These are phyloP conservation scores for Stagonosporopsis cucurbitacearum DNA, from an alignment of 2,329 filamentous ascomycete species.

Conservation along the genomic window DNA sequence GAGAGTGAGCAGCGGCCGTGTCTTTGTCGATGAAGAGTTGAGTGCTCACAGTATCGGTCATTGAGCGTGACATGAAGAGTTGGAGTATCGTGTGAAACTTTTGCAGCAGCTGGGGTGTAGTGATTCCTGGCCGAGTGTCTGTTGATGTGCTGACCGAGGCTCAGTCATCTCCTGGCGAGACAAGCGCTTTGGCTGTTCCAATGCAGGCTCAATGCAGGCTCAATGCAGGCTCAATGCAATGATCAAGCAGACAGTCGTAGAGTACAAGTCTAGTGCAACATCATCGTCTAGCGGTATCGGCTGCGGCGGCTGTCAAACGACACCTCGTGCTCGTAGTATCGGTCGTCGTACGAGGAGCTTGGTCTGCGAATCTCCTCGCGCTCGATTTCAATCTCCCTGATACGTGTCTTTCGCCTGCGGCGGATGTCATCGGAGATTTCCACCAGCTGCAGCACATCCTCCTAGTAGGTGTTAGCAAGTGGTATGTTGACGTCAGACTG, in stretches of 20 bases:
- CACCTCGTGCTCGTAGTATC: constrained; percentile 71
- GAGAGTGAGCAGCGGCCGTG: constrained; percentile 25
- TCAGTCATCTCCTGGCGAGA: no score
- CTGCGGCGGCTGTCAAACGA: constrained; percentile 62
- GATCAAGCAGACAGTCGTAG: constrained; percentile 1
- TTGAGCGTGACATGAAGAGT: no score
- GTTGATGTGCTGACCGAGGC: constrained; percentile 18
- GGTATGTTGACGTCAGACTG: not conserved
- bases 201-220: constrained; percentile 16
- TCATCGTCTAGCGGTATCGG: constrained; percentile 47
- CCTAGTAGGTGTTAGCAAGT: constrained; percentile 58
- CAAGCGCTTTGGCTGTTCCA: constrained; percentile 18
- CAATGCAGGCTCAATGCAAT: no score
- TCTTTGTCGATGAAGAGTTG: no score
- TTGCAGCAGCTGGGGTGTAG: constrained; percentile 10
- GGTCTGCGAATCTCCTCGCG: constrained; percentile 59
- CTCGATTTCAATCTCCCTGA: constrained; percentile 69
- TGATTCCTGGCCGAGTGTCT: not conserved
- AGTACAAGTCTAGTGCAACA: constrained; percentile 3
- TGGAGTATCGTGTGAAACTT: constrained; percentile 43
- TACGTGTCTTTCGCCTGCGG: constrained; percentile 64
- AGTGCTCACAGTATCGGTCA: no score
- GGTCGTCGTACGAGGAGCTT: constrained; percentile 64
- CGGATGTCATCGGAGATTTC: constrained; percentile 84
- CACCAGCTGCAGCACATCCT: constrained; percentile 85